Base-by-base conservation (phyloP, 176 grass and related monocot genomes). In the Dactylis glomerata region DNA sequence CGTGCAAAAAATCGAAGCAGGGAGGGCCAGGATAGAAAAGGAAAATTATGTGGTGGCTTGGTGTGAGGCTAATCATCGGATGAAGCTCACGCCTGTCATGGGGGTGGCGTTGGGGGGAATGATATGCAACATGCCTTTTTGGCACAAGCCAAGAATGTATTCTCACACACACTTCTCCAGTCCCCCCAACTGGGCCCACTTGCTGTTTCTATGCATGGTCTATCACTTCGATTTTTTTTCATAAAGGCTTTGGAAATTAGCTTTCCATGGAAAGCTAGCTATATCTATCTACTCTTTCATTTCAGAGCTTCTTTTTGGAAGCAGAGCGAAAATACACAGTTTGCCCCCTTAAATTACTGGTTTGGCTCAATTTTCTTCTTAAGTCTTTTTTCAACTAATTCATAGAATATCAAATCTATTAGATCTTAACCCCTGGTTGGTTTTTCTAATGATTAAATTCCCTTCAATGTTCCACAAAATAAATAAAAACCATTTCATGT, bases 11-110 rank as follows among this genome's bases (percentile, higher is more conserved):
- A 42, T 42, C 5, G 8, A 67, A 8, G 33, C 33, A 42, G 36
- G 13, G 2, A 42, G 55, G 19, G 38, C 15, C 54, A 31, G 1
- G 10, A 33, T 44, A 28, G 14, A 56, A 9, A 45, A 46, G 23
- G 5, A 73, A 73, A 27, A 46, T 3, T 24, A 57, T 31, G 50
- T 24, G 17, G 59, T 65, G 41, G 30, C 40, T 54, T 30, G 32
- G 65, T 32, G 82, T 45, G 87, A 59, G 82, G 69, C 77, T 89
- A 85, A 89, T 89, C 47, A 89, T 89, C 82, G 70, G 69, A 32
- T 40, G 49, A 52, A 85, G 83, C 77, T 85, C 82, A 89, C 82
- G 87, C 83, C 83, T 89, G 87, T 72, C 28, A n/a, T 52, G 20
- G 6, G 38, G 14, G 28, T 3, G 40, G 22, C 30, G 51, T 77